Evolutionary conservation across 495 filamentous ascomycete species (phyloP).

Genomic region (Corynascus novoguineensis): DNA sequence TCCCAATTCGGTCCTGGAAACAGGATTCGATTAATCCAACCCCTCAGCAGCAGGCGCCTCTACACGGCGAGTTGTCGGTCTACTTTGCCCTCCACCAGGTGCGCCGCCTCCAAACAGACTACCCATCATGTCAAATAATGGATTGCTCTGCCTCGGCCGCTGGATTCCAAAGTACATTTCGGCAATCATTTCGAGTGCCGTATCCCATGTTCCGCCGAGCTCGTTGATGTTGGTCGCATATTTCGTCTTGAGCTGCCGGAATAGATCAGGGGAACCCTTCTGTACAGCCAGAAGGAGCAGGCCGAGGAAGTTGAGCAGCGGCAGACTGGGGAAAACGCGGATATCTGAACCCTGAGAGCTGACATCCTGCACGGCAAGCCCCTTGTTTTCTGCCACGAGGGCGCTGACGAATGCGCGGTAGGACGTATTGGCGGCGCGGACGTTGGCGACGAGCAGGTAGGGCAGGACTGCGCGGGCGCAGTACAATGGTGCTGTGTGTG

Average conservation of each 20-base stretch:
- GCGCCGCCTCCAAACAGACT: conserved; percentile 71
- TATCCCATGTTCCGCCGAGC: conserved; percentile 65
- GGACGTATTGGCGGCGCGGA: conserved; percentile 79
- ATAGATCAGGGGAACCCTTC: conserved; percentile 72
- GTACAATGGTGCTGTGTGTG: conserved; percentile 85
- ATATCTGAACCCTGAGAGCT: conserved; percentile 68
- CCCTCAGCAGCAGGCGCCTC: conserved; percentile 48
- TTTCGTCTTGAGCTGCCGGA: conserved; percentile 72
- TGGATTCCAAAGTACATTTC: conserved; percentile 98
- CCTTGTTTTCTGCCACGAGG: conserved; percentile 59
- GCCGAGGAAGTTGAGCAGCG: conserved; percentile 87
- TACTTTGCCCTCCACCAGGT: conserved; percentile 37
- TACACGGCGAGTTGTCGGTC: conserved; percentile 40
- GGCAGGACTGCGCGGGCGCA: conserved; percentile 85
- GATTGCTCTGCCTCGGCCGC: conserved; percentile 80
- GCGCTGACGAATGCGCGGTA: conserved; percentile 73
- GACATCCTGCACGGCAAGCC: conserved; percentile 72
- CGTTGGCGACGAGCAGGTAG: conserved; percentile 83
- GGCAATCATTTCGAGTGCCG: conserved; percentile 76
- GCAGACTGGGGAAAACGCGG: conserved; percentile 78
- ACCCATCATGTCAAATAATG: conserved; percentile 95
- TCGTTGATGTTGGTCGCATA: conserved; percentile 75
- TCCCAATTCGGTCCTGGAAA: not conserved
- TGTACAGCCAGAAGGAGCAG: conserved; percentile 79
- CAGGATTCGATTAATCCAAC: conserved; percentile 37